Evolutionary conservation across 306 rosid species (phyloP).

Genomic region (Calophaca sinica): DNA sequence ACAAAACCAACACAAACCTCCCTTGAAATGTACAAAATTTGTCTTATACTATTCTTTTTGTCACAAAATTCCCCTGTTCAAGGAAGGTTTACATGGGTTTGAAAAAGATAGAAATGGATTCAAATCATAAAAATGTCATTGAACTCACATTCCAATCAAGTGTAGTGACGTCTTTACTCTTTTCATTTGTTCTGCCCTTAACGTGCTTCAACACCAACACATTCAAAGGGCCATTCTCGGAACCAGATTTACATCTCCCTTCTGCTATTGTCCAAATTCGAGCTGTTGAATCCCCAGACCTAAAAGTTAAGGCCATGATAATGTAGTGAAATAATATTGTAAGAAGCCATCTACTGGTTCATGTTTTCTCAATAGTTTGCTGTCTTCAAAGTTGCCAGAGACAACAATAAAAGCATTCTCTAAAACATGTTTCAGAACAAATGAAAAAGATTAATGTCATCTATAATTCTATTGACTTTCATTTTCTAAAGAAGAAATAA

Average conservation of each 20-base stretch:
- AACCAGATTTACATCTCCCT: slow-evolving; percentile 64
- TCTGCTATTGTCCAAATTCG: slow-evolving; percentile 89
- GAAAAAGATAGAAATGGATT: slow-evolving; percentile 15
- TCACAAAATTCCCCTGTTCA: slow-evolving; percentile 7
- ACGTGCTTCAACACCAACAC: slow-evolving; percentile 91
- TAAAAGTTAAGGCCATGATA: slow-evolving; percentile 41
- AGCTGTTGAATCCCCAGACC: slow-evolving; percentile 98
- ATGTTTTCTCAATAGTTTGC: background rate
- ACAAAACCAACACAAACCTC: slow-evolving; percentile 44
- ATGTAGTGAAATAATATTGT: slow-evolving; percentile 11
- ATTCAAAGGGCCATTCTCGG: slow-evolving; percentile 55
- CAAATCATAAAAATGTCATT: slow-evolving; percentile 18
- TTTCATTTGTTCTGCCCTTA: slow-evolving; percentile 77
- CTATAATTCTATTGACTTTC: background rate
- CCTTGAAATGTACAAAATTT: background rate
- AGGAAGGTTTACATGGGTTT: background rate
- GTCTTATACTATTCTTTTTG: background rate
- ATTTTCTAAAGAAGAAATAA: slow-evolving; percentile 19
- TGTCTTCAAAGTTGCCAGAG: background rate
- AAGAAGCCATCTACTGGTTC: background rate
- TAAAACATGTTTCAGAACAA: slow-evolving; percentile 15
- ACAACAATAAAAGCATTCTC: slow-evolving; percentile 2
- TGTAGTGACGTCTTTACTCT: slow-evolving; percentile 93
- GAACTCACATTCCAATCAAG: slow-evolving; percentile 98
- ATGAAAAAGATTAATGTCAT: background rate